Percentiles rank a stretch among this genome's conserved stretches.
Conservation (phyloP, 768 basidiomycete species). For the Lentinula sp. region DNA sequence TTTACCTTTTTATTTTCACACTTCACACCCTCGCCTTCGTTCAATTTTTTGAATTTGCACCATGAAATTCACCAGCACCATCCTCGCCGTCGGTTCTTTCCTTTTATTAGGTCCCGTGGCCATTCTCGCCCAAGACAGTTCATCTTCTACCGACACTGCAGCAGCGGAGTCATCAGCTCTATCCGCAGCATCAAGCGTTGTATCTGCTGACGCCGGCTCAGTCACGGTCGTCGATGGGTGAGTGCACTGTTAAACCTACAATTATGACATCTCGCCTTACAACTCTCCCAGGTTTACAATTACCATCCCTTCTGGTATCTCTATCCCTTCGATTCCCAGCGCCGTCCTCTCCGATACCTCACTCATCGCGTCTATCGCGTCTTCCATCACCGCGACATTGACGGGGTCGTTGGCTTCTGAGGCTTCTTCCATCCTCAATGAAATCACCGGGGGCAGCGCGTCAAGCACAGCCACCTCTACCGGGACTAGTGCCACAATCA, state of each 20-base stretch:
- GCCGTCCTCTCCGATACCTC: not conserved
- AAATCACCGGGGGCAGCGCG: not conserved
- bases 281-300: not conserved
- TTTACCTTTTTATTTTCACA: not conserved
- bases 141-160: not conserved
- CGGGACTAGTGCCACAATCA: not conserved
- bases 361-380: not conserved
- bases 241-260: not conserved
- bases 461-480: not conserved
- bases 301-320: not conserved
- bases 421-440: not conserved
- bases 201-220: not conserved
- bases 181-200: not conserved
- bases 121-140: not conserved
- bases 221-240: constrained; percentile 1
- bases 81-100: not conserved
- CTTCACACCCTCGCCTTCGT: not conserved
- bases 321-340: not conserved
- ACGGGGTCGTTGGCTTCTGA: not conserved
- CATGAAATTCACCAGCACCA: not conserved
- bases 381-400: not conserved
- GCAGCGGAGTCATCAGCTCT: not conserved
- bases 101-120: not conserved
- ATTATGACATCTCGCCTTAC: not conserved
- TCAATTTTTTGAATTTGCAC: not conserved